Base-by-base conservation (phyloP, 2,329 filamentous ascomycete species). In the Botrytis squamosa region DNA sequence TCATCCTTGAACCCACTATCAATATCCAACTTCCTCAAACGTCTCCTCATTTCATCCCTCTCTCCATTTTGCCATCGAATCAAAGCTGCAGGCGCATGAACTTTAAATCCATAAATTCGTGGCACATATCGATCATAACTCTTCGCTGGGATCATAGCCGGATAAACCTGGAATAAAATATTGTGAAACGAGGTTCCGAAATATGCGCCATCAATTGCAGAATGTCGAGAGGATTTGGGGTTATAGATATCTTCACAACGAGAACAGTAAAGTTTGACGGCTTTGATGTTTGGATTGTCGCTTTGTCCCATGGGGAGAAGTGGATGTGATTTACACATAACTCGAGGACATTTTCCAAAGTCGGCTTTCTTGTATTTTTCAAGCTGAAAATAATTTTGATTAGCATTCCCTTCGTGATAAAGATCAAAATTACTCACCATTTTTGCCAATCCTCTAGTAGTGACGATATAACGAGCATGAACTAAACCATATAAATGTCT, bases 231-330 rank as follows among this genome's bases (percentile, higher is more conserved):
- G 5, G 96, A 98, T 83, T 99, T 99, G 63, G 96, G 96, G 84
- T 98, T 98, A 88, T 99, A 99, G 74, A 97, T 92, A 83, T 99
- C 96, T 86, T 99, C 96, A 86, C 96, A 99, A 79, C 94, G 93
- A 66, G 93, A 91, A 84, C 96, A 99, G 88, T 97, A 99, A 71
- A 99, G 92, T 84, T 98, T 98, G 77, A 98, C 96, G 65, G 95
- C 91, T 80, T 95, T 97, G 78, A 91, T 86, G 84, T 94, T 94
- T 76, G 96, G 90, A 4, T 95, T 87, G 84, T 99, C 96, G 79
- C 94, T 93, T 79, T 97, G 92, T 76, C 96, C 96, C 90, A 98
- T 97, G 64, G 96, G 96, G 42, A 99, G 89, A 57, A 99, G 90
- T 10, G 95, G 94, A 82, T 99, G 95, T 18, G 92, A 93, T 80